Conservation (phyloP, 73 alveolate species). For the Symbiodinium pilosum region DNA sequence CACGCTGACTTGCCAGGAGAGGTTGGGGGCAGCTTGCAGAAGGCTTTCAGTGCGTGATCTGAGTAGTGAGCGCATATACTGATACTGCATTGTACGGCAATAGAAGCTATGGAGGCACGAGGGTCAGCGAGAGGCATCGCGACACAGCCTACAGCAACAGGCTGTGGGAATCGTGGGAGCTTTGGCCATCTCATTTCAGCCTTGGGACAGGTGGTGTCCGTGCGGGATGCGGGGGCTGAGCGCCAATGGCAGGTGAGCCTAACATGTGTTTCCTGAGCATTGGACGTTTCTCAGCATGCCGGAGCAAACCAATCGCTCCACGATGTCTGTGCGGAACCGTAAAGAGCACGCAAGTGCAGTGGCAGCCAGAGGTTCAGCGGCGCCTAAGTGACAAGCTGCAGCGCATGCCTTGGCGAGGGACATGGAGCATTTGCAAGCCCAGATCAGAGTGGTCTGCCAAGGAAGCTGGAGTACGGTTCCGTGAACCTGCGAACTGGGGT, state of each 20-base stretch:
- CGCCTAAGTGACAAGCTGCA: background rate
- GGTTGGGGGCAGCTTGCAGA: no score
- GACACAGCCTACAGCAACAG: constrained; percentile 41
- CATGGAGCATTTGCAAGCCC: no score
- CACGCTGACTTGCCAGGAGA: background rate
- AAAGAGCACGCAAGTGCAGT: no score
- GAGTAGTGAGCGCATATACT: background rate
- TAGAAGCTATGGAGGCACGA: constrained; percentile 42
- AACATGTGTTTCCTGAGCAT: no score
- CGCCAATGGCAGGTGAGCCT: background rate
- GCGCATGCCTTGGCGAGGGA: background rate
- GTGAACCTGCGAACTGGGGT: constrained; percentile 18
- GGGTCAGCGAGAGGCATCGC: constrained; percentile 25
- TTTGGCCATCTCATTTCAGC: background rate
- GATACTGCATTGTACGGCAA: background rate
- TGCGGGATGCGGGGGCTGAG: background rate
- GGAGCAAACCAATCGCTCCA: background rate
- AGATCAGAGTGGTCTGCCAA: background rate
- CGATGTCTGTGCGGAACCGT: background rate
- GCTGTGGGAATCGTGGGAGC: background rate
- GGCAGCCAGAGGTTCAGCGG: background rate
- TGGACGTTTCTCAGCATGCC: background rate
- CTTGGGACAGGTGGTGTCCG: background rate
- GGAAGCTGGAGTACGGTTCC: constrained; percentile 53
- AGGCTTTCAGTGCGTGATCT: no score